Evolutionary conservation across 2,329 filamentous ascomycete genomes (phyloP).

Genomic region (Acrodontium crateriforme): DNA sequence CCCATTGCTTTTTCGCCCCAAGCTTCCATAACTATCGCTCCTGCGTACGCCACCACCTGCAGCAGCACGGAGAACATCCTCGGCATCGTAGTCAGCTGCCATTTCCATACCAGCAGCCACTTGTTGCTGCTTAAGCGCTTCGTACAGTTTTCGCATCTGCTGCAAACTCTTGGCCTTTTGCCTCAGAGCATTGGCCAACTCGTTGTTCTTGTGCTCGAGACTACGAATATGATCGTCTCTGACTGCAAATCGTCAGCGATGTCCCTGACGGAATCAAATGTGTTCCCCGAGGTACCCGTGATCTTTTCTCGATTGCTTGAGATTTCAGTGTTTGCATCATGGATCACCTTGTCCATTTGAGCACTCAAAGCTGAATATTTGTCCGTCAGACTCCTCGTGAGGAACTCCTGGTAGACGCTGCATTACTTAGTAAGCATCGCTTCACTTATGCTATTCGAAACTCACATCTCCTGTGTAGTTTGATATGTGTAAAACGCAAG

Average conservation of each 20-base stretch:
- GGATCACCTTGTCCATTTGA: slow-evolving; percentile 58
- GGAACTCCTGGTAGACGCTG: slow-evolving; percentile 64
- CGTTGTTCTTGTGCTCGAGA: slow-evolving; percentile 57
- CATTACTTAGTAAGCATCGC: too few relatives aligned
- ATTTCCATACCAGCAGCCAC: slow-evolving; percentile 40
- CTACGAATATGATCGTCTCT: too few relatives aligned
- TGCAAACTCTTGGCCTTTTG: slow-evolving; percentile 58
- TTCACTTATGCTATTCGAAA: background rate
- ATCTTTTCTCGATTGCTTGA: slow-evolving; percentile 51
- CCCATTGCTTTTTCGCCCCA: background rate
- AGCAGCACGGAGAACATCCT: slow-evolving; percentile 28
- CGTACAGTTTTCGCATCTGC: slow-evolving; percentile 51
- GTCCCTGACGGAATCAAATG: background rate
- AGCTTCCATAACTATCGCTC: too few relatives aligned
- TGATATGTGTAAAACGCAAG: slow-evolving; percentile 82
- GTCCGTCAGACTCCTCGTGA: slow-evolving; percentile 57
- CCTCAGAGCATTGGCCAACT: slow-evolving; percentile 50
- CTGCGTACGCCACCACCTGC: too few relatives aligned
- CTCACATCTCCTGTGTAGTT: slow-evolving; percentile 66
- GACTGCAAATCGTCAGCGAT: slow-evolving; percentile 22
- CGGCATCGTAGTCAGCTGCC: slow-evolving; percentile 40
- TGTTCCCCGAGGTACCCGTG: slow-evolving; percentile 33
- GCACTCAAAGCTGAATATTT: slow-evolving; percentile 53
- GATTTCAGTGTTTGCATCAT: slow-evolving; percentile 63
- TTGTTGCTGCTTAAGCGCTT: slow-evolving; percentile 41